A percentile compares a stretch with the other conserved stretches of the same genome.
phyloP scores from a whole-genome alignment of 768 basidiomycete genomes.

The Pleurotus ostreatus region DNA sequence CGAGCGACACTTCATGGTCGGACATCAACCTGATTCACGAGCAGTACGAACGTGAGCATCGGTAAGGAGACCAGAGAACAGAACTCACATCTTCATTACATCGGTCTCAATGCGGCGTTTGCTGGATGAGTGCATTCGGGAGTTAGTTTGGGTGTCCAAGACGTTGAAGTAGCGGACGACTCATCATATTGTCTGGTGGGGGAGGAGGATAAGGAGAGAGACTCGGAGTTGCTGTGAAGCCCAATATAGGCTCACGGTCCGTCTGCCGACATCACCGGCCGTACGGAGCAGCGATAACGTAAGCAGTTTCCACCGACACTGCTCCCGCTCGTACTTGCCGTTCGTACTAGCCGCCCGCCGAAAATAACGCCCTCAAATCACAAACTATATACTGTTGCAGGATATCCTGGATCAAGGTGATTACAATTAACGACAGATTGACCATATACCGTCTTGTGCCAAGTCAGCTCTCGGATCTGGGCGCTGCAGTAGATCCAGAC shows the following conservation, averaged over 20 bases:
- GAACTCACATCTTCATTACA: slow-evolving; percentile 93
- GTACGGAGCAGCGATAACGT: no score
- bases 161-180: slow-evolving; percentile 23
- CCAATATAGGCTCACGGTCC: slow-evolving; percentile 7
- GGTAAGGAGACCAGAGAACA: not conserved
- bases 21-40: slow-evolving; percentile 80
- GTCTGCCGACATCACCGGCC: no score
- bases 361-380: no score
- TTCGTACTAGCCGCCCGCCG: no score
- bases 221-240: slow-evolving; percentile 10
- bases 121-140: slow-evolving; percentile 64
- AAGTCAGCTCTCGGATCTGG: no score
- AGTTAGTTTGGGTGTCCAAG: slow-evolving; percentile 10
- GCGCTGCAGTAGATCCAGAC: no score
- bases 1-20: slow-evolving; percentile 95
- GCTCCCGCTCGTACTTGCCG: no score
- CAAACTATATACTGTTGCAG: no score
- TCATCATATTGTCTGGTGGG: slow-evolving; percentile 50
- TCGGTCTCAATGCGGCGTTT: slow-evolving; percentile 98
- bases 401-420: no score
- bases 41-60: slow-evolving; percentile 9
- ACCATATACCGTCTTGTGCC: no score
- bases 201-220: slow-evolving; percentile 12
- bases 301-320: no score
- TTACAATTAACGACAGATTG: no score